phyloP scores from a whole-genome alignment of 108 stramenopile species.

The Skeletonema menzelii region DNA sequence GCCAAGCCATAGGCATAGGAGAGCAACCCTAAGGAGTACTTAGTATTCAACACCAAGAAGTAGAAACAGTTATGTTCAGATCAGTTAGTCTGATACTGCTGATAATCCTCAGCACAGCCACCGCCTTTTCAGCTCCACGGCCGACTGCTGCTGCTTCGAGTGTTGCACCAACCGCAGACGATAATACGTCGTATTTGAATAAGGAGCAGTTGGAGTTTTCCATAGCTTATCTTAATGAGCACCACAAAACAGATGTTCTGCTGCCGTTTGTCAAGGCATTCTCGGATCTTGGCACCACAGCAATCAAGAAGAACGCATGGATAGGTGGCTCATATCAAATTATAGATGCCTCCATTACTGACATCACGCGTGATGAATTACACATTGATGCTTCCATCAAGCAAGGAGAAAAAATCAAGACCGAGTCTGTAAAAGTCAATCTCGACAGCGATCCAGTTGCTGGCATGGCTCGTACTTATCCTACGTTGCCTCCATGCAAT shows the following conservation, averaged over 20 bases:
- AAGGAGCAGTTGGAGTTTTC: constrained; percentile 39
- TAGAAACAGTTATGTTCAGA: no score
- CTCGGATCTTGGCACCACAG: constrained; percentile 59
- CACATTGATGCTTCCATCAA: constrained; percentile 31
- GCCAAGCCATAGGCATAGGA: no score
- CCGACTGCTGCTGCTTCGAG: neutral
- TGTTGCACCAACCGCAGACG: neutral
- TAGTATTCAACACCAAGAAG: no score
- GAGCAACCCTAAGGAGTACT: no score
- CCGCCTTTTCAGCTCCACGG: neutral
- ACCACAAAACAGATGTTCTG: constrained; percentile 63
- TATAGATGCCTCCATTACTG: constrained; percentile 52
- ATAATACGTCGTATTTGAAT: constrained; percentile 14
- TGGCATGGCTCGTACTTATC: constrained; percentile 26
- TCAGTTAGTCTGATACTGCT: neutral
- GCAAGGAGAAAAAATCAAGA: constrained; percentile 33
- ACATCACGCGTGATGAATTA: constrained; percentile 35
- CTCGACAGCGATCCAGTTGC: constrained; percentile 47
- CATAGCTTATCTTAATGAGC: constrained; percentile 80
- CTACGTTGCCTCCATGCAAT: constrained; percentile 30
- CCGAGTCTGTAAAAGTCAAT: constrained; percentile 30
- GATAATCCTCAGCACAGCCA: neutral
- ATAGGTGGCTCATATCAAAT: constrained; percentile 67
- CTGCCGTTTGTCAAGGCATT: constrained; percentile 63
- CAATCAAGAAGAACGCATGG: constrained; percentile 69